Evolutionary conservation across 352 stramenopile genomes (phyloP).

Genomic region (Phytophthora vignae): DNA sequence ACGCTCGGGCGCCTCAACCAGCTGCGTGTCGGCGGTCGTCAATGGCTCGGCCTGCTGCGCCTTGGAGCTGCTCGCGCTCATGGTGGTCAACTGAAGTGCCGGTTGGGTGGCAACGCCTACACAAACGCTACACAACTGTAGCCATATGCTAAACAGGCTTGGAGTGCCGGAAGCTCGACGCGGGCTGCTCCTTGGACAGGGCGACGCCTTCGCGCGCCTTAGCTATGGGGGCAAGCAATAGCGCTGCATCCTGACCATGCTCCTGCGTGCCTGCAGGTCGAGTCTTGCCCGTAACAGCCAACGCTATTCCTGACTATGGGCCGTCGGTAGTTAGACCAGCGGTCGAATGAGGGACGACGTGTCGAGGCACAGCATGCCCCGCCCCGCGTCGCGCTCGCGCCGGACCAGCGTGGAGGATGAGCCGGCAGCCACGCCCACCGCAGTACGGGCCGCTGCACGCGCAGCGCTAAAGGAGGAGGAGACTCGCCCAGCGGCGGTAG

Average conservation of each 20-base stretch:
- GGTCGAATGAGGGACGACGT: constrained; percentile 34
- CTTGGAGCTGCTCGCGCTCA: constrained; percentile 8
- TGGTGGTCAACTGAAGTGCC: not conserved
- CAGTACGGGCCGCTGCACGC: constrained; percentile 28
- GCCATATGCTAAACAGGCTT: not conserved
- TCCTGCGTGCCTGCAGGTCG: too few species aligned
- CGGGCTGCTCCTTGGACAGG: too few species aligned
- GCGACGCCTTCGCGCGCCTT: too few species aligned
- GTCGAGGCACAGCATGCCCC: constrained; percentile 14
- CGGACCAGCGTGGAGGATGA: constrained; percentile 26
- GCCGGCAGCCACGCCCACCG: constrained; percentile 14
- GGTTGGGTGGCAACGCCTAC: not conserved
- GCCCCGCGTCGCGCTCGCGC: constrained; percentile 14
- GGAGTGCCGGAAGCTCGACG: too few species aligned
- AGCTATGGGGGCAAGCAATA: too few species aligned
- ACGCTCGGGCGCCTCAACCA: constrained; percentile 51
- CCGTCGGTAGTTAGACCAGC: constrained; percentile 5
- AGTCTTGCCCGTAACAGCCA: too few species aligned
- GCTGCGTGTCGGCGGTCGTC: not conserved
- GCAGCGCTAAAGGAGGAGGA: constrained; percentile 46
- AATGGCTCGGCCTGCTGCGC: too few species aligned
- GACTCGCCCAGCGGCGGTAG: constrained; percentile 15
- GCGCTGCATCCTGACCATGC: too few species aligned
- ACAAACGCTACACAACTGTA: not conserved
- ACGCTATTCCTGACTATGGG: constrained; percentile 23